Percentiles rank a stretch among this genome's conserved stretches.
These are phyloP conservation scores for Begonia peltatifolia DNA, from an alignment of 306 rosid species.

Conservation along the genomic window DNA sequence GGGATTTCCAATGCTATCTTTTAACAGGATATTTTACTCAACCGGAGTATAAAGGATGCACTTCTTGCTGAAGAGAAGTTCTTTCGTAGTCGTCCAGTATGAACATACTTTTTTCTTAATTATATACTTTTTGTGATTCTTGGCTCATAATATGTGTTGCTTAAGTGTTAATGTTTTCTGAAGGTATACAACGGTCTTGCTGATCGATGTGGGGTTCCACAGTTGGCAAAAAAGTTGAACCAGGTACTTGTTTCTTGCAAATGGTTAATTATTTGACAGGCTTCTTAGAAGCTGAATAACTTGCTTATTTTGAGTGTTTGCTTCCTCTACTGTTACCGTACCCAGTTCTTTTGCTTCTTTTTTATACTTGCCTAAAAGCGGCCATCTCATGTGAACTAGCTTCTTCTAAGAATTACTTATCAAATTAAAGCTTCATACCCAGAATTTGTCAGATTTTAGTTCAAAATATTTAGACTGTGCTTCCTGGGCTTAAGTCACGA, in stretches of 20 bases:
- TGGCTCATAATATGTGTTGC: too few relatives aligned
- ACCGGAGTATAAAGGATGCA: constrained; percentile 93
- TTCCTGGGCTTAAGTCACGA: constrained; percentile 87
- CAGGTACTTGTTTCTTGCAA: constrained; percentile 44
- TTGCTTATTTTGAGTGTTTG: too few relatives aligned
- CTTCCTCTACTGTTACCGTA: too few relatives aligned
- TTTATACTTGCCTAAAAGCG: too few relatives aligned
- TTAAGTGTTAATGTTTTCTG: not conserved
- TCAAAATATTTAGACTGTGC: constrained; percentile 75
- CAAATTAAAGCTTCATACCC: too few relatives aligned
- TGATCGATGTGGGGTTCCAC: constrained; percentile 94
- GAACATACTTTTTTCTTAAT: constrained; percentile 15
- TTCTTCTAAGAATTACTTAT: too few relatives aligned
- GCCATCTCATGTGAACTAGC: too few relatives aligned
- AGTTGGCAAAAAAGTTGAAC: constrained; percentile 86
- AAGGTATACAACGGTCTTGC: constrained; percentile 84
- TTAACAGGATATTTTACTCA: constrained; percentile 65
- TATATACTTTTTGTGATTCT: not conserved
- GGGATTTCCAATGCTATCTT: not conserved
- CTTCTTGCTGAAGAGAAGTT: constrained; percentile 78
- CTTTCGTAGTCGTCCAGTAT: constrained; percentile 91
- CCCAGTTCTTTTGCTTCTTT: too few relatives aligned
- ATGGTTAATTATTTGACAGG: constrained; percentile 1
- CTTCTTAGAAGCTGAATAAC: too few relatives aligned
- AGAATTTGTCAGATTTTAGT: constrained; percentile 51